A percentile compares a stretch with the other conserved stretches of the same genome.
Conservation (phyloP, 2,329 filamentous ascomycete genomes). For the Fusarium vanettenii region DNA sequence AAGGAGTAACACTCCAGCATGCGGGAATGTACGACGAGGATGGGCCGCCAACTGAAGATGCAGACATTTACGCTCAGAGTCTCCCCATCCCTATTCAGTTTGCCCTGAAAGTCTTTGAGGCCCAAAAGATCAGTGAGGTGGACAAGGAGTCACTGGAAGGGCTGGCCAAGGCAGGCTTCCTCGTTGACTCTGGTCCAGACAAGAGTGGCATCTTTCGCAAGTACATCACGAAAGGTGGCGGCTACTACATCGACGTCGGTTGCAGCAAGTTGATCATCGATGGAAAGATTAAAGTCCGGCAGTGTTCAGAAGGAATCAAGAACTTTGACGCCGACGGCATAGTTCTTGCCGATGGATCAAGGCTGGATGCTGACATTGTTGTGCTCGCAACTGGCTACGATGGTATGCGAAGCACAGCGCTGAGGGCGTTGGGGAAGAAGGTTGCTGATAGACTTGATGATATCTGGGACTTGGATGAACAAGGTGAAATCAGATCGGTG, state of each 20-base stretch:
- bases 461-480: slow-evolving; percentile 17
- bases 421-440: slow-evolving; percentile 51
- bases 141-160: slow-evolving; percentile 56
- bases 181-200: slow-evolving; percentile 64
- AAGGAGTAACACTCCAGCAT: slow-evolving; percentile 55
- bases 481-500: slow-evolving; percentile 22
- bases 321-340: slow-evolving; percentile 44
- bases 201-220: slow-evolving; percentile 60
- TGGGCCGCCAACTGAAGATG: slow-evolving; percentile 61
- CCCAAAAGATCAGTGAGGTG: slow-evolving; percentile 52
- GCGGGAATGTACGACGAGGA: slow-evolving; percentile 47
- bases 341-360: slow-evolving; percentile 47
- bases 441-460: slow-evolving; percentile 41
- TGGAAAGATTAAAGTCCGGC: slow-evolving; percentile 53
- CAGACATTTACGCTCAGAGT: slow-evolving; percentile 54
- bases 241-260: slow-evolving; percentile 58
- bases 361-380: slow-evolving; percentile 54
- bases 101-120: slow-evolving; percentile 55
- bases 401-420: slow-evolving; percentile 50
- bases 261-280: slow-evolving; percentile 53
- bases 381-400: slow-evolving; percentile 58
- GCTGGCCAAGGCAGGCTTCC: slow-evolving; percentile 64
- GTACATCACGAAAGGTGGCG: slow-evolving; percentile 50
- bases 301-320: slow-evolving; percentile 44
- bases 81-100: slow-evolving; percentile 46